Conservation (phyloP, 2,329 filamentous ascomycete genomes). For the Pseudogymnoascus sp. region DNA sequence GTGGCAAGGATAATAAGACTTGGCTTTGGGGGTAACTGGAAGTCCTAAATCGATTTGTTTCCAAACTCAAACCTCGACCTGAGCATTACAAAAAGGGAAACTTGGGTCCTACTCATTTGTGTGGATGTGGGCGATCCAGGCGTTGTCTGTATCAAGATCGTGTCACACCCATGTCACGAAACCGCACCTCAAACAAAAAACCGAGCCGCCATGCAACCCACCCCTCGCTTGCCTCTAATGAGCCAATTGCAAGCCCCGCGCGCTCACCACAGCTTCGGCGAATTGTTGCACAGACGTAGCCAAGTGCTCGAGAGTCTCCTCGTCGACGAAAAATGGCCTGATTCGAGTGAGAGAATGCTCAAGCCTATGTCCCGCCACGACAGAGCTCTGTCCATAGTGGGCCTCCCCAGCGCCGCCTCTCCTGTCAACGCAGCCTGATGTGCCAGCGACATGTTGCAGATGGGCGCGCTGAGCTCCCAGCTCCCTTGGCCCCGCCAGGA, state of each 20-base stretch:
- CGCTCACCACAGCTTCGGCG: background rate
- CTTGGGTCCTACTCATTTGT: background rate
- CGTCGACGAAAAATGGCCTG: background rate
- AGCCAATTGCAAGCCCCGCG: background rate
- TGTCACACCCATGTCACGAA: constrained; percentile 5
- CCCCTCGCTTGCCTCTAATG: background rate
- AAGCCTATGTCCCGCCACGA: background rate
- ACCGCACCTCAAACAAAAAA: background rate
- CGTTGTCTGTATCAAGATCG: background rate
- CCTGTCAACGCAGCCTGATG: background rate
- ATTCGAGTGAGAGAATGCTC: background rate
- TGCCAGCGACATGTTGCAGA: background rate
- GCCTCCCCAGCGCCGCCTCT: background rate
- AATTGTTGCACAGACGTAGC: constrained; percentile 3
- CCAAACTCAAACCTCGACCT: background rate
- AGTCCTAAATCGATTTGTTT: background rate
- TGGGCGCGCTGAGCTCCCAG: background rate
- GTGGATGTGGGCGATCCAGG: background rate
- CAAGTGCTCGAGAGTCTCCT: background rate
- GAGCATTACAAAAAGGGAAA: background rate
- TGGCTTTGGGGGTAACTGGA: background rate
- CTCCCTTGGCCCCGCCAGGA: background rate
- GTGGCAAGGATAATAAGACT: background rate
- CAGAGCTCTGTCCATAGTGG: background rate
- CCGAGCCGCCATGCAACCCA: background rate